Evolutionary conservation across 495 filamentous ascomycete species (phyloP).

Genomic region (Oidiodendron maius): DNA sequence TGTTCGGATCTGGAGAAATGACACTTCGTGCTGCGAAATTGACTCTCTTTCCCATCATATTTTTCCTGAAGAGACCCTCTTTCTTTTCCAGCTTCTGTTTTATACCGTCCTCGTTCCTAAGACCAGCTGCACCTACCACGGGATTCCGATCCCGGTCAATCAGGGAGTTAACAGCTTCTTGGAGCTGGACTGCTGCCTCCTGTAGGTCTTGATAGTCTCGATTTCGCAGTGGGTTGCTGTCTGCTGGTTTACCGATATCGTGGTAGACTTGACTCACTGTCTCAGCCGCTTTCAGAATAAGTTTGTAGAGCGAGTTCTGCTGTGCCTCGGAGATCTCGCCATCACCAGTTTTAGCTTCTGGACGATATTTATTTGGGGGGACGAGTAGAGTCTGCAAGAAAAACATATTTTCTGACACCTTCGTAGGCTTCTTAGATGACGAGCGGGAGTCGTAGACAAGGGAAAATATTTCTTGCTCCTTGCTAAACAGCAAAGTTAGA

Average conservation of each 20-base stretch:
- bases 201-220: constrained; percentile 57
- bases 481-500: constrained; percentile 74
- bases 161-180: constrained; percentile 84
- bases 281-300: constrained; percentile 66
- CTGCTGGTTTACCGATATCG: constrained; percentile 46
- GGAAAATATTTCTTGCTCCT: constrained; percentile 72
- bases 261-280: constrained; percentile 68
- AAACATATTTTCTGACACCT: constrained; percentile 78
- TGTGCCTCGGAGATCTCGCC: constrained; percentile 75
- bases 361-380: constrained; percentile 89
- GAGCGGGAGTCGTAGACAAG: constrained; percentile 78
- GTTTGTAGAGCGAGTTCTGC: constrained; percentile 79
- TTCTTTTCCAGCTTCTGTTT: constrained; percentile 99
- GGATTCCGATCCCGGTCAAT: constrained; percentile 85
- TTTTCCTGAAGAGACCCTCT: constrained; percentile 95
- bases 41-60: constrained; percentile 99
- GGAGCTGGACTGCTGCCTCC: constrained; percentile 70
- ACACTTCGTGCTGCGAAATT: constrained; percentile 97
- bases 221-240: constrained; percentile 22
- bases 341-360: constrained; percentile 73
- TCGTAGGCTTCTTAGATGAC: constrained; percentile 35
- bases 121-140: constrained; percentile 63
- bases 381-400: constrained; percentile 82
- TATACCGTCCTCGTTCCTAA: constrained; percentile 74
- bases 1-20: constrained; percentile 96